These are phyloP conservation scores for Podila horticola DNA, from an alignment of 192 early-diverging fungal genomes.

Conservation along the genomic window DNA sequence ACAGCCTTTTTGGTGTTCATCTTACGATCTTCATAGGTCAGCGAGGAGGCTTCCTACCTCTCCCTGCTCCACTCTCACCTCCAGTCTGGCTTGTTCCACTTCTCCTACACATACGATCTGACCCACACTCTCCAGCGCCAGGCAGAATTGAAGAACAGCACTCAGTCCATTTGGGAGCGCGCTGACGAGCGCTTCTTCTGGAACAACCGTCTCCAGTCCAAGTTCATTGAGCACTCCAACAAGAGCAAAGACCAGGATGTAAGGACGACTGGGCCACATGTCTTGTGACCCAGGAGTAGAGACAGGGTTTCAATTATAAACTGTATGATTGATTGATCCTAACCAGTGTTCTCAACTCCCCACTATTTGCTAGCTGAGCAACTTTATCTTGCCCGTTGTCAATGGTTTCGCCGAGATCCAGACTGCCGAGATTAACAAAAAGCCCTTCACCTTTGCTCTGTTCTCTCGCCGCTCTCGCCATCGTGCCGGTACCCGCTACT, in stretches of 20 bases:
- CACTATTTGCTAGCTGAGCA: slow-evolving; percentile 59
- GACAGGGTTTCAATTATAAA: not conserved
- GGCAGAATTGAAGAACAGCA: slow-evolving; percentile 51
- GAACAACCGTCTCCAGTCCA: slow-evolving; percentile 79
- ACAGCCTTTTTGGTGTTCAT: not conserved
- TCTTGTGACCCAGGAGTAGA: not conserved
- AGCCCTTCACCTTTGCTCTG: slow-evolving; percentile 81
- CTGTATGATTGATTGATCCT: not conserved
- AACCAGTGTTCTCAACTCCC: not conserved
- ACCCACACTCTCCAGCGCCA: slow-evolving; percentile 88
- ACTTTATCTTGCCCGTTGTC: slow-evolving; percentile 91
- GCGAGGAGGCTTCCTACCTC: slow-evolving; percentile 60
- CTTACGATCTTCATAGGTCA: slow-evolving; percentile 31
- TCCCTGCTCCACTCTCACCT: slow-evolving; percentile 61
- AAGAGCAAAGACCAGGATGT: slow-evolving; percentile 56
- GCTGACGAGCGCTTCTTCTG: slow-evolving; percentile 96
- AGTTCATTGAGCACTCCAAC: slow-evolving; percentile 70
- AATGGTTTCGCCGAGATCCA: slow-evolving; percentile 85
- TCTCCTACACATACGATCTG: slow-evolving; percentile 89
- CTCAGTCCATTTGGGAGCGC: slow-evolving; percentile 60
- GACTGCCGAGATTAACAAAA: slow-evolving; percentile 68
- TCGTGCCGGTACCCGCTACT: slow-evolving; percentile 90
- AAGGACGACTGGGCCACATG: not conserved
- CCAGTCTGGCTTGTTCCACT: slow-evolving; percentile 68
- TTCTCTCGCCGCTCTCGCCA: slow-evolving; percentile 86